phyloP scores from a whole-genome alignment of 306 rosid species.

The Amphicarpaea edgeworthii region DNA sequence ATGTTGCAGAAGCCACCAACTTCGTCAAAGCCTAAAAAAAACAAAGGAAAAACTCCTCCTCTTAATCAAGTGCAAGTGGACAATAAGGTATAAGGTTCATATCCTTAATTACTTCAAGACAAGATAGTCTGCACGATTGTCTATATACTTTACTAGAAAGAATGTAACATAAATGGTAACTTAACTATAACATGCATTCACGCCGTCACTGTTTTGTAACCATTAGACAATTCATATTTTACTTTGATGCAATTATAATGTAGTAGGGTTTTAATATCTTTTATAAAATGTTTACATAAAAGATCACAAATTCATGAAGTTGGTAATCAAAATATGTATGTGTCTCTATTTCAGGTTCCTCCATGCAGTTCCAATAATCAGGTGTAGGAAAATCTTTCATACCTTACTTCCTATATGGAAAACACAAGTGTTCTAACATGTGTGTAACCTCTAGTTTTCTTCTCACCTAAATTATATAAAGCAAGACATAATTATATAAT shows the following conservation, averaged over 20 bases:
- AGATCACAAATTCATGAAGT: neutral
- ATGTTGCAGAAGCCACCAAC: constrained; percentile 47
- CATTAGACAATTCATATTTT: no score
- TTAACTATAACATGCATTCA: no score
- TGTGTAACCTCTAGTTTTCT: no score
- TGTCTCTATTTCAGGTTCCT: constrained; percentile 58
- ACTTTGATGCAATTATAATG: neutral
- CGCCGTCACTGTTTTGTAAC: no score
- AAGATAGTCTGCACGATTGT: no score
- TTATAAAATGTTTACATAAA: neutral
- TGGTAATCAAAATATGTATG: neutral
- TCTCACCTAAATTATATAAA: no score
- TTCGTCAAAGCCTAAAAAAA: constrained; percentile 46
- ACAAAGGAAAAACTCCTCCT: constrained; percentile 47
- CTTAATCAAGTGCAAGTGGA: constrained; percentile 33
- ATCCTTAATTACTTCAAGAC: neutral
- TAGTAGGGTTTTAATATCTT: neutral
- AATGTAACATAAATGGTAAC: no score
- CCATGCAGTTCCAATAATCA: constrained; percentile 47
- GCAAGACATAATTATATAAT: no score
- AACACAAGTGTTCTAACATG: constrained; percentile 52
- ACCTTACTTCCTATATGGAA: constrained; percentile 34
- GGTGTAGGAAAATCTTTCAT: constrained; percentile 40
- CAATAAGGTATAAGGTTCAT: constrained; percentile 17
- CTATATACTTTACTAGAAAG: no score